Percentiles rank a stretch among this genome's conserved stretches.
phyloP scores from a whole-genome alignment of 805 yeast genomes.

The Lipomyces japonicus region DNA sequence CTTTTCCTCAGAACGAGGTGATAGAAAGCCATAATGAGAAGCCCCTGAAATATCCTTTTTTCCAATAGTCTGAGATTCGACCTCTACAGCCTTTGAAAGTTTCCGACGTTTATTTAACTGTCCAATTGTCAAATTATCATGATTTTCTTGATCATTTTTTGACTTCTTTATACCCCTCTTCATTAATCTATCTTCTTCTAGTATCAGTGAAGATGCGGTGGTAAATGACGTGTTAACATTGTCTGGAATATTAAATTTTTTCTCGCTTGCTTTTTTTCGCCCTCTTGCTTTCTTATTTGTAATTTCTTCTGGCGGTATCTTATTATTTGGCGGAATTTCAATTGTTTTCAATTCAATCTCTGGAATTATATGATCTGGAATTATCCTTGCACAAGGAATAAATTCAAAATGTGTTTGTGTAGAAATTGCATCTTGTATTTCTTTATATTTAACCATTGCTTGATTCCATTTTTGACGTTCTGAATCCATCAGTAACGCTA shows the following conservation, averaged over 20 bases:
- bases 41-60: conserved; percentile 9
- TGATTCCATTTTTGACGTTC: conserved; percentile 77
- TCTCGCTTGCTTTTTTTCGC: conserved; percentile 6
- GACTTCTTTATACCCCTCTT: conserved; percentile 7
- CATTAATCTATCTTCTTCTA: not conserved
- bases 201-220: conserved; percentile 13
- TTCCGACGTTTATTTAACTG: not conserved
- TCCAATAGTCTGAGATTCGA: not conserved
- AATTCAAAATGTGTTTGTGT: conserved; percentile 45
- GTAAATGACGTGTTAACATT: conserved; percentile 23
- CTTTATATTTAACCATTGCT: conserved; percentile 78
- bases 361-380: conserved; percentile 60
- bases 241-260: conserved; percentile 29
- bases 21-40: conserved; percentile 12
- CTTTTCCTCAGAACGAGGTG: conserved; percentile 4
- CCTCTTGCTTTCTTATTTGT: conserved; percentile 7
- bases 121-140: conserved; percentile 3
- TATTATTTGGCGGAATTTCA: conserved; percentile 68
- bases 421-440: conserved; percentile 54
- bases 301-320: conserved; percentile 32
- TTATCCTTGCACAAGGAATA: conserved; percentile 52
- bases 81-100: not conserved
- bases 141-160: not conserved
- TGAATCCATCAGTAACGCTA: conserved; percentile 67
- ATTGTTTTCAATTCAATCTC: conserved; percentile 53